Conservation (phyloP, 495 filamentous ascomycete species). For the Sabuloglossum arenarium region DNA sequence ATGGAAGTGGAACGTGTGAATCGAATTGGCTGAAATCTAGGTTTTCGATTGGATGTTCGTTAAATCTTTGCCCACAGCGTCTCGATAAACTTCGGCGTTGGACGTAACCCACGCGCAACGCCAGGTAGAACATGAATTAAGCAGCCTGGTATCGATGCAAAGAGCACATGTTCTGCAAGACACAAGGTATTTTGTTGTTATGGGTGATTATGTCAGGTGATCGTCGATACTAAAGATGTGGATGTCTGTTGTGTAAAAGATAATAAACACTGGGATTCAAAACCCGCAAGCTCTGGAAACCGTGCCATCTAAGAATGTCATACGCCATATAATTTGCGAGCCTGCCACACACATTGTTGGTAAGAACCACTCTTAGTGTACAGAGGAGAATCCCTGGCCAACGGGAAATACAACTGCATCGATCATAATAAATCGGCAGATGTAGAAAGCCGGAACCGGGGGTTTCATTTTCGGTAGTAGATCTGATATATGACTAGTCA, state of each 20-base stretch:
- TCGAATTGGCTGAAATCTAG: background rate
- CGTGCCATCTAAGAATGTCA: background rate
- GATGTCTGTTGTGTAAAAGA: background rate
- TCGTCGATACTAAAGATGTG: background rate
- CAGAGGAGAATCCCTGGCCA: no score
- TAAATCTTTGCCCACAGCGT: no score
- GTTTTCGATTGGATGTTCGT: no score
- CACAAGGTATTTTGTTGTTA: background rate
- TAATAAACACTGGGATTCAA: background rate
- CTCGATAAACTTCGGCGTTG: background rate
- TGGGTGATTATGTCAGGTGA: background rate
- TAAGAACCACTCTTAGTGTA: no score
- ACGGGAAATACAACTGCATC: background rate
- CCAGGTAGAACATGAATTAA: background rate
- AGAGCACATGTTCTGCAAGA: background rate
- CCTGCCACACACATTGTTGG: background rate
- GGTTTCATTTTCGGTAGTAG: slow-evolving; percentile 38
- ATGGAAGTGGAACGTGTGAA: no score
- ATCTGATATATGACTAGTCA: slow-evolving; percentile 28
- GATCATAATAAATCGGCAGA: background rate
- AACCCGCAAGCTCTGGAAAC: background rate
- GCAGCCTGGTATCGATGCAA: background rate
- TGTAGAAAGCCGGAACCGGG: no score
- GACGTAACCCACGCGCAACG: background rate
- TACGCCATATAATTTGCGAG: background rate